Conservation (phyloP, 2,329 filamentous ascomycete species). For the Aspergillus pseudoterreus region DNA sequence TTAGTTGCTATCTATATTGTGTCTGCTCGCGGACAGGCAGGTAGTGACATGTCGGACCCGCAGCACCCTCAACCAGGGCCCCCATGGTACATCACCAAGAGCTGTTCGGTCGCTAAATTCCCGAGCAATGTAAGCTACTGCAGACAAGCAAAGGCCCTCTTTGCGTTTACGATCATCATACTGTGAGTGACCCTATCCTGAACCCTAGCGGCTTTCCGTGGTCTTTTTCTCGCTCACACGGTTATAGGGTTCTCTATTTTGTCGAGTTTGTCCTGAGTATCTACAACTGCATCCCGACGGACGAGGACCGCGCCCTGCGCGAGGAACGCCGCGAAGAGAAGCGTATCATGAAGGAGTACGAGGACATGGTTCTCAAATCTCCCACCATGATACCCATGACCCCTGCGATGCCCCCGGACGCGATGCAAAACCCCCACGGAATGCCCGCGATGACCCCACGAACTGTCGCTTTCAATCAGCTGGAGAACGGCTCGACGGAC, state of each 20-base stretch:
- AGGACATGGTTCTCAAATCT: constrained; percentile 39
- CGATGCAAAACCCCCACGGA: constrained; percentile 14
- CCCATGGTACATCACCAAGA: constrained; percentile 63
- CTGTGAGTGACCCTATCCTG: constrained; percentile 42
- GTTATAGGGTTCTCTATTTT: constrained; percentile 47
- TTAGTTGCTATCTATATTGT: constrained; percentile 54
- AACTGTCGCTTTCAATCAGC: constrained; percentile 40
- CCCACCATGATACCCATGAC: constrained; percentile 33
- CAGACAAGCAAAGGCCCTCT: constrained; percentile 57
- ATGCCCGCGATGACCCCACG: constrained; percentile 41
- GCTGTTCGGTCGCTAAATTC: constrained; percentile 50
- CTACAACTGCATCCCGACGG: constrained; percentile 45
- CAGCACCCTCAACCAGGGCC: constrained; percentile 51
- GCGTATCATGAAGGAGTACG: constrained; percentile 37
- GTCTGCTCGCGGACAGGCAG: constrained; percentile 53
- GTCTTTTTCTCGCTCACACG: constrained; percentile 10
- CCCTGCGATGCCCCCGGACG: constrained; percentile 22
- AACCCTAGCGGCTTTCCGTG: background rate
- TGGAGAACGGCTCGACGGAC: constrained; percentile 32
- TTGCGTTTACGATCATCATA: constrained; percentile 55
- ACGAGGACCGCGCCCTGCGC: constrained; percentile 33
- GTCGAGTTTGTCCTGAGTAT: constrained; percentile 46
- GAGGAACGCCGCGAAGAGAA: constrained; percentile 35
- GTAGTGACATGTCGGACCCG: constrained; percentile 57
- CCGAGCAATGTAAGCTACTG: constrained; percentile 52